Conservation (phyloP, 2,329 filamentous ascomycete genomes). For the Magnaporthales sp. region DNA sequence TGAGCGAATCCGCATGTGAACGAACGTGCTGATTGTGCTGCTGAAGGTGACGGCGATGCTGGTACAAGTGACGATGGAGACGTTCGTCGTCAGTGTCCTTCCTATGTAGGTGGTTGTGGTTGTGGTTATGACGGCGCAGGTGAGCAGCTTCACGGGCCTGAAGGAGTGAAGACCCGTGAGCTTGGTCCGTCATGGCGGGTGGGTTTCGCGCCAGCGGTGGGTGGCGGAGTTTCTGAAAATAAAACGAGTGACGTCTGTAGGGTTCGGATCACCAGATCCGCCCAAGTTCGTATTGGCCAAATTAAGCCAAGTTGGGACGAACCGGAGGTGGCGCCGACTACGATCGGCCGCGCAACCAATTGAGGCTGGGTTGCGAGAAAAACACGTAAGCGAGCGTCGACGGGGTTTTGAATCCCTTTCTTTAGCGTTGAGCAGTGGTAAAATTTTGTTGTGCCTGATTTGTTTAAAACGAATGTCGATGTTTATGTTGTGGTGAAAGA, state of each 20-base stretch:
- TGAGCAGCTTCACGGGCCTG: conserved; percentile 29
- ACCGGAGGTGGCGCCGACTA: neutral
- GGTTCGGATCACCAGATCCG: conserved; percentile 2
- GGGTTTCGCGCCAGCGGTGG: conserved; percentile 1
- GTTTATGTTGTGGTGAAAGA: conserved; percentile 8
- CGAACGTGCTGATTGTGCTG: conserved; percentile 1
- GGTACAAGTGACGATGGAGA: conserved; percentile 15
- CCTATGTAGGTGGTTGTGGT: conserved; percentile 13
- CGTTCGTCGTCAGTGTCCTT: conserved; percentile 13
- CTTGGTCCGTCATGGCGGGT: conserved; percentile 32
- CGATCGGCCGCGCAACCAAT: neutral
- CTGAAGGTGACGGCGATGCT: neutral
- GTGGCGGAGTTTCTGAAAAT: conserved; percentile 22
- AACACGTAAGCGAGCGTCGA: neutral
- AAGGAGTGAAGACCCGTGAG: conserved; percentile 37
- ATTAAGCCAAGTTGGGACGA: neutral
- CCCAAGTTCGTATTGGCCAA: neutral
- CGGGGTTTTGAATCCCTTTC: neutral
- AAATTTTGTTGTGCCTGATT: neutral
- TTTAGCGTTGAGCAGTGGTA: neutral
- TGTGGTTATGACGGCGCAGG: conserved; percentile 23
- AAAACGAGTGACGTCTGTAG: conserved; percentile 13
- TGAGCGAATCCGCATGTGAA: neutral
- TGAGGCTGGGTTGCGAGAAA: neutral
- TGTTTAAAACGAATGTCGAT: neutral